Conservation (phyloP, 371 early-diverging fungal genomes). For the Mucor irregularis region DNA sequence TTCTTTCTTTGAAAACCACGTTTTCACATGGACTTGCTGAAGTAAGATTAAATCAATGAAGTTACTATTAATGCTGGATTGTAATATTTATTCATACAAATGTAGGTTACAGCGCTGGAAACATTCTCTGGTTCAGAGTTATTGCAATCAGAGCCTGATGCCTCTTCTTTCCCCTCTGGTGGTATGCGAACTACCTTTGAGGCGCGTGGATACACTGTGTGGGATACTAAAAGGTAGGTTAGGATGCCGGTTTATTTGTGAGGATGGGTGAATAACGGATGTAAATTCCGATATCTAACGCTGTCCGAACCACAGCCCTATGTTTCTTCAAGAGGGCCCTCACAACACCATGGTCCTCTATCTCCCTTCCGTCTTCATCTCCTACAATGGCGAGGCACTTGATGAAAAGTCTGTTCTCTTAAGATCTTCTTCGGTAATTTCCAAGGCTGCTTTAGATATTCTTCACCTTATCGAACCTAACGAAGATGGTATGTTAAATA, state of each 20-base stretch:
- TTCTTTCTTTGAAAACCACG: conserved; percentile 80
- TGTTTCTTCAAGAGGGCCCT: conserved; percentile 93
- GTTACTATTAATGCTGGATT: too few species aligned
- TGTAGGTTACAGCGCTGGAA: conserved; percentile 82
- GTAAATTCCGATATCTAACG: too few species aligned
- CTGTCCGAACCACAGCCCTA: too few species aligned
- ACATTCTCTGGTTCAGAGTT: conserved; percentile 95
- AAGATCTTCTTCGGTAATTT: conserved; percentile 82
- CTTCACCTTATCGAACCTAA: conserved; percentile 71
- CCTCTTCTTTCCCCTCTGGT: conserved; percentile 98
- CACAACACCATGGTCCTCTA: conserved; percentile 91
- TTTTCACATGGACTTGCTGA: conserved; percentile 78
- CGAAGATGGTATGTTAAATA: conserved; percentile 40
- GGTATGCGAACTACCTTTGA: conserved; percentile 98
- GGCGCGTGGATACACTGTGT: conserved; percentile 98
- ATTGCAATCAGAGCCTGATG: conserved; percentile 98
- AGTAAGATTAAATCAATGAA: too few species aligned
- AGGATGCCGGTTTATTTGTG: background rate
- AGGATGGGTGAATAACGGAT: background rate
- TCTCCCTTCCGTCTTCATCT: conserved; percentile 97
- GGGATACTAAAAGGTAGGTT: conserved; percentile 84
- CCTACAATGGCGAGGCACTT: conserved; percentile 97
- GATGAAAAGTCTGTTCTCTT: conserved; percentile 98
- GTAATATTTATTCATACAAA: background rate
- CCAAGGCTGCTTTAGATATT: conserved; percentile 78